Percentiles rank a stretch among this genome's conserved stretches.
Evolutionary conservation across 1,284 basidiomycete species (phyloP).

Genomic region (Trametes pubescens): DNA sequence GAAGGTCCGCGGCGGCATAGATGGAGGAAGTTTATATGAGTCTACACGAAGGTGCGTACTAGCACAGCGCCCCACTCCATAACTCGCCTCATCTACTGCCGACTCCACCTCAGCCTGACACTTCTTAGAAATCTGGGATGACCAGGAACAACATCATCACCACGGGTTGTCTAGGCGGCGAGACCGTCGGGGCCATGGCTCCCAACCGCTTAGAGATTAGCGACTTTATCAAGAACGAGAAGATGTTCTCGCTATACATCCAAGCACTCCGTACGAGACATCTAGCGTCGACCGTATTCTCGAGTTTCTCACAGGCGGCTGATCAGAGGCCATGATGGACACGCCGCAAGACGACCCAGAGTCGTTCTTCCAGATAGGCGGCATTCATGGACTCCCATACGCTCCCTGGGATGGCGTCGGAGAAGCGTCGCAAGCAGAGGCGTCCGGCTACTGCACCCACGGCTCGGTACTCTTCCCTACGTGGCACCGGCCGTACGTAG

Average conservation of each 20-base stretch:
- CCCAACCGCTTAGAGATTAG: slow-evolving; percentile 53
- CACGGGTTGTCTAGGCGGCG: slow-evolving; percentile 2
- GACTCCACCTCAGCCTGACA: not conserved
- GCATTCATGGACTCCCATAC: slow-evolving; percentile 60
- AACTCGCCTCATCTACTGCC: not conserved
- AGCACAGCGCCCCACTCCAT: not conserved
- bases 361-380: slow-evolving; percentile 55
- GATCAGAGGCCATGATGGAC: slow-evolving; percentile 46
- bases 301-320: not conserved
- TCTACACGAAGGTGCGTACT: not conserved
- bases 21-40: too few species aligned
- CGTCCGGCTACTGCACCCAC: slow-evolving; percentile 59
- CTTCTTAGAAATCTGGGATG: not conserved
- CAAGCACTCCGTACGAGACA: slow-evolving; percentile 48
- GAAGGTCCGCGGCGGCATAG: too few species aligned
- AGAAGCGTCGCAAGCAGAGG: slow-evolving; percentile 37
- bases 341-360: slow-evolving; percentile 42
- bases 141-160: not conserved
- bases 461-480: slow-evolving; percentile 59
- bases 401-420: slow-evolving; percentile 51
- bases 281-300: slow-evolving; percentile 1
- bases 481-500: slow-evolving; percentile 61
- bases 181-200: slow-evolving; percentile 20
- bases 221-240: slow-evolving; percentile 51
- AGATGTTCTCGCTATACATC: slow-evolving; percentile 57